A percentile compares a stretch with the other conserved stretches of the same genome.
Evolutionary conservation across 345 rosid genomes (phyloP).

Genomic region (Hirschfeldia incana): DNA sequence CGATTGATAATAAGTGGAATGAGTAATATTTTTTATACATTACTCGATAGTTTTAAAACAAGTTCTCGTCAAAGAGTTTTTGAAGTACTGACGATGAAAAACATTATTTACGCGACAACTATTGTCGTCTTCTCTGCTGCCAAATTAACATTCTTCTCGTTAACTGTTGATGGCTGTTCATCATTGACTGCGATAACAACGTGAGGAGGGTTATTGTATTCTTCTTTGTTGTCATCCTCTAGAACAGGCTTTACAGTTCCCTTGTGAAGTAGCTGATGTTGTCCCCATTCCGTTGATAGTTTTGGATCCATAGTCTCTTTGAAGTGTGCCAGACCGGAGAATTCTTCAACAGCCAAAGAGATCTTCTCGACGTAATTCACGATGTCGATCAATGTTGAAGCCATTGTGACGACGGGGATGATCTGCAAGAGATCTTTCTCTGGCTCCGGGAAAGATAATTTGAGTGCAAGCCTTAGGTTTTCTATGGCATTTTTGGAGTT

Average conservation of each 20-base stretch:
- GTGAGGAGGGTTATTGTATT: conserved; percentile 13
- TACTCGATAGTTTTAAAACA: background rate
- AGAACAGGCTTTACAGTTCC: conserved; percentile 60
- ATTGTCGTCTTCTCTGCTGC: conserved; percentile 11
- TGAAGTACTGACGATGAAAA: background rate
- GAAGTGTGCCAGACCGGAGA: conserved; percentile 56
- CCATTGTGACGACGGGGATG: conserved; percentile 58
- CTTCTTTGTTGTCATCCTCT: conserved; percentile 34
- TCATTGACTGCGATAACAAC: conserved; percentile 47
- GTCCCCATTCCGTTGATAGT: conserved; percentile 44
- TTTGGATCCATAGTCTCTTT: conserved; percentile 40
- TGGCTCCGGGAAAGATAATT: conserved; percentile 35
- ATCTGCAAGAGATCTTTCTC: conserved; percentile 44
- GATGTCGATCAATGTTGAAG: conserved; percentile 54
- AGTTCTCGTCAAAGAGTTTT: conserved; percentile 11
- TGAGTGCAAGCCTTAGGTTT: conserved; percentile 47
- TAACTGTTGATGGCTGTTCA: conserved; percentile 25
- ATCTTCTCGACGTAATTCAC: conserved; percentile 53
- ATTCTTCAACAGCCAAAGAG: conserved; percentile 51
- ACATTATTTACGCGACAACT: conserved; percentile 39
- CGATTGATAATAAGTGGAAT: background rate
- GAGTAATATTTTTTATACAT: background rate
- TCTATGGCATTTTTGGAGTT: conserved; percentile 53
- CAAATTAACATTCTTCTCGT: conserved; percentile 21
- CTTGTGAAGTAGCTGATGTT: conserved; percentile 49